These are phyloP conservation scores for Syncephalastrum monosporum DNA, from an alignment of 371 early-diverging fungal species.

Conservation along the genomic window DNA sequence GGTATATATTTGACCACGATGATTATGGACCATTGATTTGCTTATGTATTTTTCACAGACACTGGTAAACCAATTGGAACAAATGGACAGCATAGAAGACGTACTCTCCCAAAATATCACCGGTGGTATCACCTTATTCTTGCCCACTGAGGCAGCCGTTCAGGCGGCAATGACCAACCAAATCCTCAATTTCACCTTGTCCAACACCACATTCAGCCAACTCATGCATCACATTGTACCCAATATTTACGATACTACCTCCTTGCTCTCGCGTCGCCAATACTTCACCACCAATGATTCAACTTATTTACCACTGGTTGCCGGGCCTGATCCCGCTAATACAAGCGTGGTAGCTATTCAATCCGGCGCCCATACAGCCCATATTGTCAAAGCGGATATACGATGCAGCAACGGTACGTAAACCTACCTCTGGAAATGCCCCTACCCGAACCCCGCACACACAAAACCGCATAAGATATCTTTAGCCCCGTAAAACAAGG, in stretches of 20 bases:
- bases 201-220: conserved; percentile 13
- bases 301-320: conserved; percentile 18
- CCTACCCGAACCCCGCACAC: too few species aligned
- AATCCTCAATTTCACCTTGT: conserved; percentile 11
- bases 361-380: conserved; percentile 21
- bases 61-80: too few species aligned
- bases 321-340: conserved; percentile 11
- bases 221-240: conserved; percentile 15
- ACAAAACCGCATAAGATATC: neutral
- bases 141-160: conserved; percentile 12
- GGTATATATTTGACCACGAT: too few species aligned
- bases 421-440: too few species aligned
- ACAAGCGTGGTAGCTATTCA: conserved; percentile 11
- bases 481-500: neutral
- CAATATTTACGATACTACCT: conserved; percentile 9
- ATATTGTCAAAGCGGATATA: conserved; percentile 15
- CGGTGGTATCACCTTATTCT: conserved; percentile 10
- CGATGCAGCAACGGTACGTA: conserved; percentile 30
- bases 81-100: too few species aligned
- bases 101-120: too few species aligned
- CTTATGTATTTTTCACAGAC: too few species aligned
- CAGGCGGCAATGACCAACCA: conserved; percentile 5
- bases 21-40: too few species aligned
- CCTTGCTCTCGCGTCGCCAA: conserved; percentile 11
- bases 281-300: conserved; percentile 15